Evolutionary conservation across 129 eudicot genomes (phyloP), one percentile per base, ranked within the genome.

Genomic region (Lonicera japonica): DNA sequence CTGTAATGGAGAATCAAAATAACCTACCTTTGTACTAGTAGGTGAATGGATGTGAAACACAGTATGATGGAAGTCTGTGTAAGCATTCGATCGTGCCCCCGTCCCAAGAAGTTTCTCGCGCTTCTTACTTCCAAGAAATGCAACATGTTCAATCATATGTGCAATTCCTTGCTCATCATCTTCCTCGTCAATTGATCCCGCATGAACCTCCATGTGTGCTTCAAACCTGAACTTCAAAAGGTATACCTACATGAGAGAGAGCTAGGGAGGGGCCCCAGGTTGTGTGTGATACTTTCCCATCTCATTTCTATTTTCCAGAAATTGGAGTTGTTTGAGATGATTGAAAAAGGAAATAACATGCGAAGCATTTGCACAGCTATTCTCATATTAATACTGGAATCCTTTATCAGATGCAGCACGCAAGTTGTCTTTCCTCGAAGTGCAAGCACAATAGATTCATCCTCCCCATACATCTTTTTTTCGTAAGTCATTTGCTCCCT

Each of bases 151-250:
- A 71, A 94, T 94, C 96, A 94, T 94, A 71, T 94, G 99, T 20
- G 99, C 99, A 78, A 94, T 88, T 54, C 99, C 99, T 78, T 94
- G 99, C 75, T 94, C 99, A 66, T 94, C 99, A 10, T 94, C 92
- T 69, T 94, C 99, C 80, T 94, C 99, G 60, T 94, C 99, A 73
- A 94, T 85, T 24, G 99, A 94, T 36, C 99, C 96, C 20, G 67
- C 99, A 76, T 94, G 96, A 72, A 94, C 82, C 77, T 94, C 96
- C 99, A 94, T 94, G 74, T 94, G 99, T 11, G 96, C 99, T 83
- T 94, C 99, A 81, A 88, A 82, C 65, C 97, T 91, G 60, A 48
- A 70, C 58, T 61, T 45, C 48, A 55, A 2, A 25, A 67, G 58
- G 63, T 47, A 29, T 14, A 43, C 12, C 62, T 15, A 21, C 41